phyloP scores from a whole-genome alignment of 1,284 basidiomycete species.

The Coniferiporia weirii region DNA sequence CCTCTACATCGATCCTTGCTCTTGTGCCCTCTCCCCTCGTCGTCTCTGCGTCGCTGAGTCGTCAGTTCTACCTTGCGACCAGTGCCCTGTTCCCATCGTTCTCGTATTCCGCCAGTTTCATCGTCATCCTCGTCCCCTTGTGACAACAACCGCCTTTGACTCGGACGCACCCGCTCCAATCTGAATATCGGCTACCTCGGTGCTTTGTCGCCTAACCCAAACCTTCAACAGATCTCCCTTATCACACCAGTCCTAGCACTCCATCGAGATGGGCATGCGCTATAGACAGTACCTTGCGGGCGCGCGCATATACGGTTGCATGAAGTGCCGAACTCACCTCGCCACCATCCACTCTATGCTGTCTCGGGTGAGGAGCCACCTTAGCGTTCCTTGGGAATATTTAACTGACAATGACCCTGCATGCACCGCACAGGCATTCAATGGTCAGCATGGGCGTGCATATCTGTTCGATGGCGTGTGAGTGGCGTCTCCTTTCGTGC shows the following conservation, averaged over 20 bases:
- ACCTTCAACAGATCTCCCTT: not conserved
- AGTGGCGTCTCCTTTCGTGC: constrained; percentile 31
- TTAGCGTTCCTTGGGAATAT: constrained; percentile 2
- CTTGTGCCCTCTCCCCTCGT: not conserved
- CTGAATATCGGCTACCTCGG: not conserved
- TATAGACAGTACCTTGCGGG: constrained; percentile 87
- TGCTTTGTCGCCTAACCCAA: not conserved
- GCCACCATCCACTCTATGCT: constrained; percentile 91
- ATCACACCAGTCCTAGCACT: not conserved
- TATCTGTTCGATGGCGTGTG: constrained; percentile 92
- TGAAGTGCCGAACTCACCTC: constrained; percentile 88
- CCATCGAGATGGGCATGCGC: constrained; percentile 71
- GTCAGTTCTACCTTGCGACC: not conserved
- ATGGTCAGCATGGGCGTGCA: constrained; percentile 91
- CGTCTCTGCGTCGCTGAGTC: not conserved
- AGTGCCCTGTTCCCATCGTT: not conserved
- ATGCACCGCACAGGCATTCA: constrained; percentile 64
- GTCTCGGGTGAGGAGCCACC: constrained; percentile 64
- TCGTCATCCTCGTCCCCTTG: not conserved
- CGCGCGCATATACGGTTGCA: constrained; percentile 88
- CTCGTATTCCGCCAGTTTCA: not conserved
- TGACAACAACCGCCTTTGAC: constrained; percentile 8
- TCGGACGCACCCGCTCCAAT: not conserved
- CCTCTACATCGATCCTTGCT: not conserved
- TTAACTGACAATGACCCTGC: not conserved